Evolutionary conservation across 2,329 filamentous ascomycete genomes (phyloP).

Genomic region (Tolypocladium tropicale): DNA sequence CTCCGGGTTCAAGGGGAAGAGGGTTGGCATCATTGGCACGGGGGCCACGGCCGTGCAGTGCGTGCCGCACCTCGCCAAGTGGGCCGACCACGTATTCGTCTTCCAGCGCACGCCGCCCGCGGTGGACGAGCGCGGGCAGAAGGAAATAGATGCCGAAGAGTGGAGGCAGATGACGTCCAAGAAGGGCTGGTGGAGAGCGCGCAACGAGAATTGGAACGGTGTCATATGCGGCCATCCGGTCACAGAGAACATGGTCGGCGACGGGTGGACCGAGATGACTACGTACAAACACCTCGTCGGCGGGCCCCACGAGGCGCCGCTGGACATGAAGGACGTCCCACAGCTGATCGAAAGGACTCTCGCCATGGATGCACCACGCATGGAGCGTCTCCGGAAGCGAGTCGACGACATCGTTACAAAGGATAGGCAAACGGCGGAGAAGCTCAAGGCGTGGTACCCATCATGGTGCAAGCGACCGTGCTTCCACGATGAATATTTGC

Average conservation of each 20-base stretch:
- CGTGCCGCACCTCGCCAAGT: slow-evolving; percentile 33
- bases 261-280: slow-evolving; percentile 30
- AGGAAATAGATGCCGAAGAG: slow-evolving; percentile 27
- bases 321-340: slow-evolving; percentile 9
- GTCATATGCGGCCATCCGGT: slow-evolving; percentile 30
- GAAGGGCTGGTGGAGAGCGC: slow-evolving; percentile 38
- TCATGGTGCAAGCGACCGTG: slow-evolving; percentile 53
- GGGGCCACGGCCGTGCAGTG: slow-evolving; percentile 37
- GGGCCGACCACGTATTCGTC: slow-evolving; percentile 40
- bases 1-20: slow-evolving; percentile 33
- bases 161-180: slow-evolving; percentile 25
- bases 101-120: slow-evolving; percentile 44
- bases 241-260: slow-evolving; percentile 32
- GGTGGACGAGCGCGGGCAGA: slow-evolving; percentile 26
- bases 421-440: slow-evolving; percentile 37
- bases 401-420: slow-evolving; percentile 39
- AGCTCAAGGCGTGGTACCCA: slow-evolving; percentile 49
- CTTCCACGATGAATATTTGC: slow-evolving; percentile 51
- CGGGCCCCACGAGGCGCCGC: slow-evolving; percentile 7
- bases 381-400: slow-evolving; percentile 34
- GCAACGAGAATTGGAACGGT: slow-evolving; percentile 13
- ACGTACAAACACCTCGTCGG: slow-evolving; percentile 28
- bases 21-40: slow-evolving; percentile 39
- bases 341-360: slow-evolving; percentile 23
- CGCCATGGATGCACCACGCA: slow-evolving; percentile 28